Base-by-base conservation (phyloP, 768 basidiomycete genomes). In the Boletellus ananas region DNA sequence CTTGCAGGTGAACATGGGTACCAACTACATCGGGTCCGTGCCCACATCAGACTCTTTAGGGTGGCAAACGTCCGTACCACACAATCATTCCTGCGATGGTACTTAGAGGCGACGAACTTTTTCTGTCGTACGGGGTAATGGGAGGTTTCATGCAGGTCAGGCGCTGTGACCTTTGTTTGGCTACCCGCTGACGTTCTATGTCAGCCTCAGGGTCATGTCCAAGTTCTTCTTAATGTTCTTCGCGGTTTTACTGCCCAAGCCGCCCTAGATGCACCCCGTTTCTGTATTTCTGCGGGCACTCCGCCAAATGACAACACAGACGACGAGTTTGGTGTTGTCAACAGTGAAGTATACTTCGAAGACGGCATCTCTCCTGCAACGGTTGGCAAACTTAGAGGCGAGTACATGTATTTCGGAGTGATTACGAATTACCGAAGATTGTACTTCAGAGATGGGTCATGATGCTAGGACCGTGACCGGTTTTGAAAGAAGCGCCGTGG, bases 1-100 rank as follows among this genome's bases (percentile, higher is more conserved):
- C 27, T 71, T 98, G 45, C 73, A 85, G 72, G 92, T 88, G 45
- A 52, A 61, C 47, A 13, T 39, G 8, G 29, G 14, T 25, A 14
- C 17, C 33, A 12, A 50, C 17, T 31, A 5, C 25, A 45, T 25
- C 35, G 17, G 35, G 3, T 20, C n/a, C 44, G 21, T 39, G 29
- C 25, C 58, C 37, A 51, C 35, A 17, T 14, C 27, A 27, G 27
- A 45, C 17, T n/a, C 11, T 23, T 20, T 45, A 86, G 84, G 84
- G 85, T 16, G 83, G 87, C 4, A 97, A 98, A 71, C 79, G 94
- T 9, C 82, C 85, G 1, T 87, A 95, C 67, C 94, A 96, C 62
- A 97, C 94, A 3, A 96, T 96, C 58, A 95, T 95, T 54, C 94
- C 94, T 12, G 90, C 90, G 3, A 75, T 95, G 69, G 94, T 82